Percentiles rank a stretch among this genome's conserved stretches.
Conservation (phyloP, 148 eudicot genomes). For the Dysphania ambrosioides region DNA sequence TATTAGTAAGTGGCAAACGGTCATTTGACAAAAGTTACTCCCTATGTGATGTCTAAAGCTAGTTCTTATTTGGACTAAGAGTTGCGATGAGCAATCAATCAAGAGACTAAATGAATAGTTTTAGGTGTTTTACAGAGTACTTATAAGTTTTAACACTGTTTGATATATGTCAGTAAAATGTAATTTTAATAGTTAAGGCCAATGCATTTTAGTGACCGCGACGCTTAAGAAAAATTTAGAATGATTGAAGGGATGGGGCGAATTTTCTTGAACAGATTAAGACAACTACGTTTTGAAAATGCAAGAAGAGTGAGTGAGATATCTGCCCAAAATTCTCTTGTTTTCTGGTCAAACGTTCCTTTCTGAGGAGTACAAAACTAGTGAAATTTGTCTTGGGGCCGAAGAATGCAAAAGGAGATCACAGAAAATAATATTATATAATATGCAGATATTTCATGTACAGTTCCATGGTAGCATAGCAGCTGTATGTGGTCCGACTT, state of each 20-base stretch:
- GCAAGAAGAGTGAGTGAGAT: background rate
- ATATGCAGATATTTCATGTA: background rate
- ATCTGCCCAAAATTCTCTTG: conserved; percentile 9
- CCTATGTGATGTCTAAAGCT: too few species aligned
- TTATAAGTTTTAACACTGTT: too few species aligned
- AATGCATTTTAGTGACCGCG: too few species aligned
- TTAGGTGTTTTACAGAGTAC: too few species aligned
- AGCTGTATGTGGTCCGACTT: conserved; percentile 30
- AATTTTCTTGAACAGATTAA: background rate
- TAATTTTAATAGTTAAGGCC: too few species aligned
- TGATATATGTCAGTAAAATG: too few species aligned
- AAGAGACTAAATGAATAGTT: too few species aligned
- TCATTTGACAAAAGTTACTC: too few species aligned
- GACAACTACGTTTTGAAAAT: background rate
- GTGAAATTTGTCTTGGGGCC: conserved; percentile 9
- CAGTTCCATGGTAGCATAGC: conserved; percentile 24
- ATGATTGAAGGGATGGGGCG: background rate
- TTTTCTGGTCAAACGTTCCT: conserved; percentile 12
- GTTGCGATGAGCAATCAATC: too few species aligned
- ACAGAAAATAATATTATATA: conserved; percentile 5
- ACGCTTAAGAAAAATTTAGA: background rate
- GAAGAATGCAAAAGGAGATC: background rate
- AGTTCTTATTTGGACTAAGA: too few species aligned
- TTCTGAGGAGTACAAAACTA: conserved; percentile 6
- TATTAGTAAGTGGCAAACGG: too few species aligned